A percentile compares a stretch with the other conserved stretches of the same genome.
phyloP scores from a whole-genome alignment of 1,284 basidiomycete species.

The Ganoderma sinense region DNA sequence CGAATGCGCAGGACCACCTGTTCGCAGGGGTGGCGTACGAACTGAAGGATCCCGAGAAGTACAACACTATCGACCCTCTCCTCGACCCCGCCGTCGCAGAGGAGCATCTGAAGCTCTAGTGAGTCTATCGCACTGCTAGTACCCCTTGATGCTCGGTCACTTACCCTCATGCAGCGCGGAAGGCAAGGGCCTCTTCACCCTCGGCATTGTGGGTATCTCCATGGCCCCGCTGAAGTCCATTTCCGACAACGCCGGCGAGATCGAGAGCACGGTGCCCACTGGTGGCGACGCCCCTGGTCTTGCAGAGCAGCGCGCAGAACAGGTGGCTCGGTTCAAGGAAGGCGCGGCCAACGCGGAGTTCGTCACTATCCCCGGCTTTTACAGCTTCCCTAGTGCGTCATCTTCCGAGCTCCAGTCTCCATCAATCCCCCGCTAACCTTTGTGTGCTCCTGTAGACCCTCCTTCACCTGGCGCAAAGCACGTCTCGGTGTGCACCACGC shows the following conservation, averaged over 20 bases:
- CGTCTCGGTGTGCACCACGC: slow-evolving; percentile 37
- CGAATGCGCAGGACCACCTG: slow-evolving; percentile 44
- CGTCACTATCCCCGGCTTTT: slow-evolving; percentile 32
- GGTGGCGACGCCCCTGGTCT: slow-evolving; percentile 24
- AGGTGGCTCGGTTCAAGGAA: slow-evolving; percentile 35
- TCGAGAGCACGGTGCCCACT: slow-evolving; percentile 4
- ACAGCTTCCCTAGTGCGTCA: slow-evolving; percentile 31
- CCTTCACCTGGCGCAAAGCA: slow-evolving; percentile 39
- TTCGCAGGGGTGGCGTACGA: slow-evolving; percentile 23
- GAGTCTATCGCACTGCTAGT: slow-evolving; percentile 11
- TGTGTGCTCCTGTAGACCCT: slow-evolving; percentile 23
- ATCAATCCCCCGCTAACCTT: not conserved
- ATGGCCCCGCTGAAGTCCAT: slow-evolving; percentile 34
- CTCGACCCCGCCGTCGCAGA: slow-evolving; percentile 31
- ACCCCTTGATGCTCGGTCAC: not conserved
- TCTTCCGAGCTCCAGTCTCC: not conserved
- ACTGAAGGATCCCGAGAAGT: slow-evolving; percentile 23
- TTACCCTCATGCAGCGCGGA: slow-evolving; percentile 25
- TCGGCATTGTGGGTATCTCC: slow-evolving; percentile 33
- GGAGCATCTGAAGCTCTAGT: slow-evolving; percentile 40
- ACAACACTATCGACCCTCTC: slow-evolving; percentile 38
- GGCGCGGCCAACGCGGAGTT: slow-evolving; percentile 36
- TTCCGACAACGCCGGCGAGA: slow-evolving; percentile 36
- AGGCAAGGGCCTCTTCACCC: slow-evolving; percentile 35
- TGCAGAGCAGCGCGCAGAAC: slow-evolving; percentile 42